Evolutionary conservation across 768 basidiomycete species (phyloP).

Genomic region (Boletus coccyginus): DNA sequence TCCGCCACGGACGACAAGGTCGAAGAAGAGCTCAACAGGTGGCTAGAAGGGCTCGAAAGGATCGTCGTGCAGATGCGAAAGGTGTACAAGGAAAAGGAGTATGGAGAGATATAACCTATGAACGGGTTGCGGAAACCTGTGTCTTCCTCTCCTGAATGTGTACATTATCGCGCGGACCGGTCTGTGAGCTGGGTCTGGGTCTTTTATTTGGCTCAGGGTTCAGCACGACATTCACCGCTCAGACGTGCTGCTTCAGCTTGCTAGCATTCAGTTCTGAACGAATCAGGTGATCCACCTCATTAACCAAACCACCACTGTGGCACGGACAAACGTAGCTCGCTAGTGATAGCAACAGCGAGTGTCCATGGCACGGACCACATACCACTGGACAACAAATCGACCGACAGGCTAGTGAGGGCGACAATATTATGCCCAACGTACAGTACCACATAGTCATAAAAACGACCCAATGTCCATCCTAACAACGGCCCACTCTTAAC

Average conservation of each 20-base stretch:
- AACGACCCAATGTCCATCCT: background rate
- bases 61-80: conserved; percentile 48
- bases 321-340: background rate
- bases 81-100: conserved; percentile 55
- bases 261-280: background rate
- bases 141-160: background rate
- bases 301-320: background rate
- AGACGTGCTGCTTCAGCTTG: background rate
- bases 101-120: conserved; percentile 38
- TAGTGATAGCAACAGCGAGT: background rate
- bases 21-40: conserved; percentile 50
- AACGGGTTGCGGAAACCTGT: no score
- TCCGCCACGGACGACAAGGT: conserved; percentile 47
- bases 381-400: background rate
- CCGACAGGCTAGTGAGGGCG: background rate
- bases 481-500: background rate
- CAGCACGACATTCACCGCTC: background rate
- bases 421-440: background rate
- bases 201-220: background rate
- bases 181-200: no score
- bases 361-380: background rate
- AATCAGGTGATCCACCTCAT: background rate
- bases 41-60: conserved; percentile 57
- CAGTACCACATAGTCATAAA: background rate
- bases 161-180: background rate